phyloP scores from a whole-genome alignment of 2,329 filamentous ascomycete genomes.

The Colletotrichum destructivum region DNA sequence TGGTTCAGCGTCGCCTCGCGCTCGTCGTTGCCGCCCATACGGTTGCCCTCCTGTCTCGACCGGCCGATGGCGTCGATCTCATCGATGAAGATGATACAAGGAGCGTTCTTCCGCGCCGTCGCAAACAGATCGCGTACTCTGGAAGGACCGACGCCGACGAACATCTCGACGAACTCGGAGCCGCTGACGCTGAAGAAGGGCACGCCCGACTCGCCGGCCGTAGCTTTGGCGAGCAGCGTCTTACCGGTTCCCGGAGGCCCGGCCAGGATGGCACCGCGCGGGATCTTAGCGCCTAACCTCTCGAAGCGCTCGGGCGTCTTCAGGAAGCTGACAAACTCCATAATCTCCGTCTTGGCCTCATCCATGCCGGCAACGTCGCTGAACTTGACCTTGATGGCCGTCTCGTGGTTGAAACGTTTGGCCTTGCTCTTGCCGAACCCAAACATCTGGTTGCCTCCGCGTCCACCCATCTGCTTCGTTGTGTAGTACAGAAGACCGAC shows the following conservation, averaged over 20 bases:
- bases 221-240: slow-evolving; percentile 96
- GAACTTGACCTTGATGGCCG: slow-evolving; percentile 97
- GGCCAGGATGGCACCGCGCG: slow-evolving; percentile 94
- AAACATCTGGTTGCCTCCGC: slow-evolving; percentile 86
- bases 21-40: slow-evolving; percentile 89
- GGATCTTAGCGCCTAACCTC: slow-evolving; percentile 96
- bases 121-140: slow-evolving; percentile 95
- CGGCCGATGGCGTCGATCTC: slow-evolving; percentile 99
- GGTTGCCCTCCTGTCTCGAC: slow-evolving; percentile 83
- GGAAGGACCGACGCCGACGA: slow-evolving; percentile 97
- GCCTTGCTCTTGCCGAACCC: slow-evolving; percentile 96
- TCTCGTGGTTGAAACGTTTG: slow-evolving; percentile 98
- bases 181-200: slow-evolving; percentile 99
- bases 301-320: slow-evolving; percentile 95
- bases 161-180: slow-evolving; percentile 99
- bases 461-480: slow-evolving; percentile 80
- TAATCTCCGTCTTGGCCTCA: slow-evolving; percentile 97
- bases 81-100: slow-evolving; percentile 99
- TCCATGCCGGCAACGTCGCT: slow-evolving; percentile 97
- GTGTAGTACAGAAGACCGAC: slow-evolving; percentile 87
- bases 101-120: slow-evolving; percentile 94
- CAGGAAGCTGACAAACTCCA: slow-evolving; percentile 98
- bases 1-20: slow-evolving; percentile 97
- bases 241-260: slow-evolving; percentile 99
- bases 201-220: slow-evolving; percentile 95